Base-by-base conservation (phyloP, 1,139 yeast genomes). In the Debaryomycetaceae sp. region DNA sequence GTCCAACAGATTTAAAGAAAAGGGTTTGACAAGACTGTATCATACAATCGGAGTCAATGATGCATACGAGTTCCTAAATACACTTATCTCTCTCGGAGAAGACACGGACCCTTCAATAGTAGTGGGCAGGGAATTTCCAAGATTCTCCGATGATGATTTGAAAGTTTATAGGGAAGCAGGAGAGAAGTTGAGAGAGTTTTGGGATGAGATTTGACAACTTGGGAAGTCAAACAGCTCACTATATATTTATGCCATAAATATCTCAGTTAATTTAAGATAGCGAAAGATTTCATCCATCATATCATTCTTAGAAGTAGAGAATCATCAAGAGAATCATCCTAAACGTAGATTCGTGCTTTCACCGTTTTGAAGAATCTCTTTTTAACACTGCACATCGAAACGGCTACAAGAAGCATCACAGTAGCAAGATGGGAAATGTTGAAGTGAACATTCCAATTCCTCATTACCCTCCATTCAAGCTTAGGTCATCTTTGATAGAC, bases 401-500 rank as follows among this genome's bases (percentile, higher is more conserved):
- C 20, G 20, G 20, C 20, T 17, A 17, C 20, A 17, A 17, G 20
- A 17, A 17, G 20, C 20, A 17, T 17, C 20, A 17, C 20, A 17
- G 20, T 17, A 17, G 31, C 8, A 11, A 33, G 34, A 41, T 52
- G 20, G 65, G 65, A 13, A 50, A 49, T 23, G 54, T 49, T 33
- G 42, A 42, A n/a, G 37, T 52, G 5, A 50, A 58, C 37, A 65
- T 82, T 9, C 88, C 88, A 1, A 78, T 85, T 11, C 87, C 87
- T 5, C 77, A 78, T 36, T 86, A 80, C 48, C 93, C 93, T 3
- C 90, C 90, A 1, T 84, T 85, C 63, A 76, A 78, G 49, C 72
- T 86, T 31, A 68, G 93, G 36, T 85, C 91, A 0, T 81, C 88
- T 7, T 68, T 86, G 55, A 83, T 84, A 7, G 93, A 86, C 55